Evolutionary conservation across 176 grass and related monocot genomes (phyloP), one percentile per base, ranked within the genome.

Genomic region (Leersia perrieri): DNA sequence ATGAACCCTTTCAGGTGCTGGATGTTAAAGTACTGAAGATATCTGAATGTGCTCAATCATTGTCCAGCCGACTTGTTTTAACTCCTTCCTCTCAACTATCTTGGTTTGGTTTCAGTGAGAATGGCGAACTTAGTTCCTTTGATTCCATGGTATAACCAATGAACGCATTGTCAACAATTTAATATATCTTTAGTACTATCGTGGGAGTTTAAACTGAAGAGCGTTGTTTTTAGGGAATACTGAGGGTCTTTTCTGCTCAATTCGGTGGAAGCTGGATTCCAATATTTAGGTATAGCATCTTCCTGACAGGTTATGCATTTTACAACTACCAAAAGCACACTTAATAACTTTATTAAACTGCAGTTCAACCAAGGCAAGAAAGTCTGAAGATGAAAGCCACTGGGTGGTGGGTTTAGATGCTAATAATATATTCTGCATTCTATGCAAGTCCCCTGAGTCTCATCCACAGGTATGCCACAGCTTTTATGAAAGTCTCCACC

Each of bases 41-140:
- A 78, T 83, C 81, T 1, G 47, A 88, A 25, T 47, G 78, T 73
- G 79, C 70, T 63, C 77, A 95, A 77, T 74, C 86, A 69, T 60
- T 93, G 51, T 80, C 73, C 0, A 71, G 75, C 30, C 88, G 44
- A 40, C 86, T 98, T 76, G 78, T 89, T 42, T 84, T 98, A 74
- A 95, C 86, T 66, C 90, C 92, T 32, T 71, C 53, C 14, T 98
- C 95, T 62, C 78, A 79, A 62, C 70, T 98, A 87, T 89, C 90
- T 66, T 98, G 95, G 95, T 87, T 98, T 86, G 95, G 95, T 45
- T 98, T 98, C 75, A 98, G 88, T 79, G 95, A 98, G 80, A 88
- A 91, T 80, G 95, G 95, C 22, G 86, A 85, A 76, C 86, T 95
- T 81, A 85, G 92, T 87, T 95, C 92, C 63, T 93, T 93, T 73